Conservation (phyloP, 108 stramenopile species). For the Nannochloropsis oceanica region DNA sequence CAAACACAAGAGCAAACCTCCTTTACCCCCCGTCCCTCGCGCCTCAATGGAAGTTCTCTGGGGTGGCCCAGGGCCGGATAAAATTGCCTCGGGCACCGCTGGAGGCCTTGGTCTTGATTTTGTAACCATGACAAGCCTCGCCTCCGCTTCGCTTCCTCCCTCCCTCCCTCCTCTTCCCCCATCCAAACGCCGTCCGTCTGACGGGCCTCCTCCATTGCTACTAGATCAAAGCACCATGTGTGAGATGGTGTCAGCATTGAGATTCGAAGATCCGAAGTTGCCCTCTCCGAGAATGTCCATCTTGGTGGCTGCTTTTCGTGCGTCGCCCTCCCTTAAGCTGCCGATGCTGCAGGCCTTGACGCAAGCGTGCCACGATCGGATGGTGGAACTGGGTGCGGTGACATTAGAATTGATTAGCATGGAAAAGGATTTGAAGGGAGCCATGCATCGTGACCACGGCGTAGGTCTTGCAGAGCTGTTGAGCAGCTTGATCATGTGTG, state of each 20-base stretch:
- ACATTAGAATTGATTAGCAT: not conserved
- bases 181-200: too few species aligned
- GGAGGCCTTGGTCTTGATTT: not conserved
- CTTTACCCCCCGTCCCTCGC: not conserved
- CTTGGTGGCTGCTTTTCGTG: not conserved
- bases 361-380: not conserved
- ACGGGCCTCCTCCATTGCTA: too few species aligned
- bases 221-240: not conserved
- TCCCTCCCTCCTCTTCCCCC: too few species aligned
- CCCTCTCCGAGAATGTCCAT: not conserved
- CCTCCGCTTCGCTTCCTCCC: too few species aligned
- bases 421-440: not conserved
- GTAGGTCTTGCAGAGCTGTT: not conserved
- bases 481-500: not conserved
- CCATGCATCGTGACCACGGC: not conserved
- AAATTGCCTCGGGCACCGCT: not conserved
- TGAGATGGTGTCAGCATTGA: not conserved
- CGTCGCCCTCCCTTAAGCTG: not conserved
- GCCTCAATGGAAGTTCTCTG: not conserved
- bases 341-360: not conserved
- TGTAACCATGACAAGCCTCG: too few species aligned
- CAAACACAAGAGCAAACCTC: not conserved
- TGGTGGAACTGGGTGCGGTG: not conserved
- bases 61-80: not conserved
- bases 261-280: not conserved